Conservation (phyloP, 148 eudicot species). For the Rhododendron vialii region DNA sequence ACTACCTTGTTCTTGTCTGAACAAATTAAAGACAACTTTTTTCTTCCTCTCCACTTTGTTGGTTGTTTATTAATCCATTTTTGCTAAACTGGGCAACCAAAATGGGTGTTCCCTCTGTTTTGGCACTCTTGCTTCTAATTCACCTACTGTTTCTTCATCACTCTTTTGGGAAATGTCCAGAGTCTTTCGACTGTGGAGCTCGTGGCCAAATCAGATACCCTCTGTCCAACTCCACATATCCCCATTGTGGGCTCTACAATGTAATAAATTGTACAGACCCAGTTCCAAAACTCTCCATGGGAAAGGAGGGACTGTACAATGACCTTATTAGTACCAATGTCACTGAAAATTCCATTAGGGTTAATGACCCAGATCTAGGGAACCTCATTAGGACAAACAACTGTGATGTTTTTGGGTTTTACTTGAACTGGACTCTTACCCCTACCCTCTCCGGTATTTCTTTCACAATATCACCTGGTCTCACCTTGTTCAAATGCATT, state of each 20-base stretch:
- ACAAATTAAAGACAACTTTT: neutral
- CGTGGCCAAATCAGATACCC: constrained; percentile 24
- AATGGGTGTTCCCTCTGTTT: neutral
- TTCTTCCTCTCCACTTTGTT: neutral
- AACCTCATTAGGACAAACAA: neutral
- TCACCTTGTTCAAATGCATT: constrained; percentile 29
- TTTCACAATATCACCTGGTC: neutral
- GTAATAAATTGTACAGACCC: constrained; percentile 18
- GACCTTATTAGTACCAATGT: neutral
- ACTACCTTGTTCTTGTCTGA: too few species aligned
- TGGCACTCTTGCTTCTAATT: neutral
- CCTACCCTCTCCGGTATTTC: neutral
- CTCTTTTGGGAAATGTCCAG: constrained; percentile 23
- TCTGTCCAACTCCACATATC: constrained; percentile 16
- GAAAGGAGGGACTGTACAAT: neutral
- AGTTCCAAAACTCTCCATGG: constrained; percentile 13
- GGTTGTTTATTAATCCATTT: too few species aligned
- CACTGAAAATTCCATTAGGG: neutral
- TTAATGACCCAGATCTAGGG: neutral
- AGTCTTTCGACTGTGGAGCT: constrained; percentile 25
- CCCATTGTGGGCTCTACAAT: constrained; percentile 27
- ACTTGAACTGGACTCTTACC: constrained; percentile 1
- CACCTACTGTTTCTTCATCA: neutral
- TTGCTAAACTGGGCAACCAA: too few species aligned
- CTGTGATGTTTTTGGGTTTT: neutral